Percentiles rank a stretch among this genome's conserved stretches.
These are phyloP conservation scores for Apodospora peruviana DNA, from an alignment of 495 filamentous ascomycete species.

Conservation along the genomic window DNA sequence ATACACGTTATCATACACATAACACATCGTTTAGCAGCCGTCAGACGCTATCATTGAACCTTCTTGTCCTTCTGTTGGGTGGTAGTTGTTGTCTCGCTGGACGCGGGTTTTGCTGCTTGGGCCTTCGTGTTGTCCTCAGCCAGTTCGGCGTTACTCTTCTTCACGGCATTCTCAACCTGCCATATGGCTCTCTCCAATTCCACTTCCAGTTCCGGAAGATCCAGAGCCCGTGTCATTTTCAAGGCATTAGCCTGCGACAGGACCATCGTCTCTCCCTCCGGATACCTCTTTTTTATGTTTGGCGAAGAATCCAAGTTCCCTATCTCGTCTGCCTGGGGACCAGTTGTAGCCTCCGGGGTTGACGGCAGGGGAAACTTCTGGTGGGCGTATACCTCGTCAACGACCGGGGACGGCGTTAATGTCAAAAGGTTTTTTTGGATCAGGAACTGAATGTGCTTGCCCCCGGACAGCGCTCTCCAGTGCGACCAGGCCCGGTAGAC, in stretches of 20 bases:
- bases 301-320: slow-evolving; percentile 19
- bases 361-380: slow-evolving; percentile 24
- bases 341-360: slow-evolving; percentile 22
- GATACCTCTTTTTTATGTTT: slow-evolving; percentile 21
- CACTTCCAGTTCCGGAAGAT: slow-evolving; percentile 75
- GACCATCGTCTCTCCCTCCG: slow-evolving; percentile 51
- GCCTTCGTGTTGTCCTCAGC: slow-evolving; percentile 5
- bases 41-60: neutral
- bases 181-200: slow-evolving; percentile 86
- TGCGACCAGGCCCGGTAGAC: slow-evolving; percentile 70
- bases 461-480: slow-evolving; percentile 72
- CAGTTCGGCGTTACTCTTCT: slow-evolving; percentile 41
- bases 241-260: slow-evolving; percentile 55
- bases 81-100: slow-evolving; percentile 7
- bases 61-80: slow-evolving; percentile 14
- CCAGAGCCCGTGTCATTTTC: slow-evolving; percentile 62
- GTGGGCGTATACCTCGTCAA: slow-evolving; percentile 68
- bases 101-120: slow-evolving; percentile 3
- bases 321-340: slow-evolving; percentile 3
- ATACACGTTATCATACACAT: no score
- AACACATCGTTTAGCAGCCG: no score
- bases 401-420: slow-evolving; percentile 51
- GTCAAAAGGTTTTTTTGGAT: slow-evolving; percentile 63
- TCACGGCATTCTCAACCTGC: slow-evolving; percentile 70
- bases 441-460: slow-evolving; percentile 78